Percentiles rank a stretch among this genome's conserved stretches.
Evolutionary conservation across 1,139 yeast genomes (phyloP).

Genomic region (Schwanniomyces etchellsii): DNA sequence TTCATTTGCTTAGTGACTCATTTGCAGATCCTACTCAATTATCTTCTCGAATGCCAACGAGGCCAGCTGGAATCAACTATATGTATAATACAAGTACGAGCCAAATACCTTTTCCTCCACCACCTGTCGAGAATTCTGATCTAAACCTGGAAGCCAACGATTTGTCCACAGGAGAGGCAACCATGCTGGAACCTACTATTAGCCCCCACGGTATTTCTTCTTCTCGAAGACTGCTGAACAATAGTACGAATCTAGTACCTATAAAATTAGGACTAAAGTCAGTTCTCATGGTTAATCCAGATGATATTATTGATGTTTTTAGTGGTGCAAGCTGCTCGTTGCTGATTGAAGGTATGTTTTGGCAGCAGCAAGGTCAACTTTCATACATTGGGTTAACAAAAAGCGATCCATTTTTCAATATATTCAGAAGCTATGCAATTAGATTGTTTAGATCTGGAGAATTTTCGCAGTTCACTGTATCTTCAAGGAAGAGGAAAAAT

Average conservation of each 20-base stretch:
- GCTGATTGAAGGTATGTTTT: conserved; percentile 31
- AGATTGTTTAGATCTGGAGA: conserved; percentile 32
- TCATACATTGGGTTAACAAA: conserved; percentile 40
- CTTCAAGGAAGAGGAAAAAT: conserved; percentile 6
- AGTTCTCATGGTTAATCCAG: conserved; percentile 27
- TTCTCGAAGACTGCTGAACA: not conserved
- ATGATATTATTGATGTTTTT: conserved; percentile 31
- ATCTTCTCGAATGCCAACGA: not conserved
- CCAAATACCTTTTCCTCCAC: not conserved
- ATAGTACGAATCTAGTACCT: not conserved
- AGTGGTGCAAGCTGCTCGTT: conserved; percentile 34
- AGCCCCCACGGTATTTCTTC: not conserved
- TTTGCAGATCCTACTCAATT: not conserved
- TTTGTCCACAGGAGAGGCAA: not conserved
- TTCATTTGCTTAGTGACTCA: too few species aligned
- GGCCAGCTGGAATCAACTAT: not conserved
- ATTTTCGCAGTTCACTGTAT: conserved; percentile 24
- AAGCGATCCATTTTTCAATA: conserved; percentile 36
- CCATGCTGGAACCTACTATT: too few species aligned
- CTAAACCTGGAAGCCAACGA: not conserved
- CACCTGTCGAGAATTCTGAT: not conserved
- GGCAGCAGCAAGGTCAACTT: conserved; percentile 40
- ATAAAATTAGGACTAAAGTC: not conserved
- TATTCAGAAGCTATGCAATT: conserved; percentile 33
- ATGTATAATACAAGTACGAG: too few species aligned